Percentiles rank a stretch among this genome's conserved stretches.
phyloP scores from a whole-genome alignment of 495 filamentous ascomycete genomes.

The Aspergillus mulundensis region DNA sequence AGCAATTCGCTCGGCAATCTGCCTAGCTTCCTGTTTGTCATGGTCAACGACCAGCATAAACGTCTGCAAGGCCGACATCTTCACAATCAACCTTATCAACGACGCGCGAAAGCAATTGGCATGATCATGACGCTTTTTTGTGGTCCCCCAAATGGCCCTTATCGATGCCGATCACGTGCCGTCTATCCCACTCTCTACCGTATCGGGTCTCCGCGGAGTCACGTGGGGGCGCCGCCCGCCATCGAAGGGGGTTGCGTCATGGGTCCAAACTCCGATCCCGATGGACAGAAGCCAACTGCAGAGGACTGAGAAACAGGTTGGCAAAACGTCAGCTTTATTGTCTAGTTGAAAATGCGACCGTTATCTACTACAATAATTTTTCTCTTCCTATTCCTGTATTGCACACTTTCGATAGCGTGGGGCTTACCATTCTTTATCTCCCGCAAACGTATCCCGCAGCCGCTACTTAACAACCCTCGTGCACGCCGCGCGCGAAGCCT shows the following conservation, averaged over 20 bases:
- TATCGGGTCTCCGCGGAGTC: constrained; percentile 11
- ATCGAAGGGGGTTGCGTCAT: constrained; percentile 15
- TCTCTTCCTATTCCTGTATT: constrained; percentile 13
- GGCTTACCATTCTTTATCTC: constrained; percentile 7
- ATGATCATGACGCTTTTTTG: constrained; percentile 26
- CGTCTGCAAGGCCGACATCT: constrained; percentile 59
- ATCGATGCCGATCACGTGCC: constrained; percentile 27
- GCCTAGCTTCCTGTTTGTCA: constrained; percentile 55
- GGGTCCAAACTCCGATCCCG: background rate
- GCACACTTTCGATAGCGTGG: constrained; percentile 13
- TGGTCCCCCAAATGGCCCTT: constrained; percentile 22
- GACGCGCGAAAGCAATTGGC: constrained; percentile 16
- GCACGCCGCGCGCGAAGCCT: constrained; percentile 11
- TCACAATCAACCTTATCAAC: constrained; percentile 21
- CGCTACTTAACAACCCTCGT: constrained; percentile 12
- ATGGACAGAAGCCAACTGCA: background rate
- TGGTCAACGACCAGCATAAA: constrained; percentile 64
- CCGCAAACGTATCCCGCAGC: constrained; percentile 20
- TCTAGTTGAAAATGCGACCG: constrained; percentile 6
- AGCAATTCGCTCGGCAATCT: constrained; percentile 56
- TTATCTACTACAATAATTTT: background rate
- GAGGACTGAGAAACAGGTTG: background rate
- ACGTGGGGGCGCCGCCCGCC: background rate
- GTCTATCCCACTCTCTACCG: constrained; percentile 12
- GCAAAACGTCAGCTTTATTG: background rate